Evolutionary conservation across 805 yeast genomes (phyloP), one percentile per base, ranked within the genome.

Genomic region (Yamadazyma ubonensis): DNA sequence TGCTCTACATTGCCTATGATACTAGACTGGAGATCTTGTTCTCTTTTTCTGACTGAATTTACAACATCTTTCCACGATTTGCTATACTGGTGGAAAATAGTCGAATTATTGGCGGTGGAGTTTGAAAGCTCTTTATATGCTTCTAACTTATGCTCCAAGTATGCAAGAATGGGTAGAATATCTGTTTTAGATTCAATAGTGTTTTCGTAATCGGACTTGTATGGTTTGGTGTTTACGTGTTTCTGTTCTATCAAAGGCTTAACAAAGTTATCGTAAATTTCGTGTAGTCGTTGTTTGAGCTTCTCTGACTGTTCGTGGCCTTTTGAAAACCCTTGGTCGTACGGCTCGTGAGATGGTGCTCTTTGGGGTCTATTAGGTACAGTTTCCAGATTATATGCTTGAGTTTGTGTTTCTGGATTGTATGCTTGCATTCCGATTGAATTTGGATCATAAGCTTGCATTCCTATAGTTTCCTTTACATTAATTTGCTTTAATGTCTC

Each of bases 171-270:
- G 1, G 71, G 71, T n/a, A 50, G 60, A 8, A 64, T 38, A 42
- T 67, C 63, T 12, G 65, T 42, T 47, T 63, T 65, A 16, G 55
- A 53, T 0, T 48, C 46, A 6, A 69, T 55, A 2, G 70, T 62
- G 46, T 69, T 69, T 22, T 54, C 50, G 42, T 68, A 72, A 38
- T 66, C 71, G 5, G 64, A 52, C 12, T 29, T 44, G 4, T 46
- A 34, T 3, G 12, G 10, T 6, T n/a, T 14, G 9, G 3, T 19
- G 14, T 9, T 27, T 25, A 2, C 6, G 10, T 12, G 19, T n/a
- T 10, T 20, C 12, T 33, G 38, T 15, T 43, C 50, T 10, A 46
- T 18, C n/a, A 46, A 30, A 7, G 50, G 50, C 31, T 43, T 43
- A 31, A 46, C 40, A 21, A 43, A 43, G 7, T 28, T 27, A 18